phyloP scores from a whole-genome alignment of 345 rosid species.

The Xanthoceras sorbifolium region DNA sequence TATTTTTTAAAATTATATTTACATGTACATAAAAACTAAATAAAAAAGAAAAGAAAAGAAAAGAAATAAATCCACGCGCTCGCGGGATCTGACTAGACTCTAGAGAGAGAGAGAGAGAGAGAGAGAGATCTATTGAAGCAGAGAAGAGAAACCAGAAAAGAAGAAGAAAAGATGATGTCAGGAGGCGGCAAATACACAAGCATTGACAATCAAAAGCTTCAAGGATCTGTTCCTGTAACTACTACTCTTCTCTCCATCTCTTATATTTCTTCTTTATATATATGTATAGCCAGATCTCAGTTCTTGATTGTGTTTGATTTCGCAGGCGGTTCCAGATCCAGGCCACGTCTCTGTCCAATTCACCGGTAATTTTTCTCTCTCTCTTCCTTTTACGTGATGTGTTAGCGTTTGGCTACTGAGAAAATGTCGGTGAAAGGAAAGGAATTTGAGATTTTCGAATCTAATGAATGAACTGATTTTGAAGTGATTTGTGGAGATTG shows the following conservation, averaged over 20 bases:
- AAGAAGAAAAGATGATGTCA: slow-evolving; percentile 73
- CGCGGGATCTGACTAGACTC: not conserved
- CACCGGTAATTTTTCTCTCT: slow-evolving; percentile 45
- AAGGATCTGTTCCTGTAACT: slow-evolving; percentile 95
- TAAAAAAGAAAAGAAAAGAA: slow-evolving; percentile 1
- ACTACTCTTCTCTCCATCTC: not conserved
- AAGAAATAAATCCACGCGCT: not conserved
- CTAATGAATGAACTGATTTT: no score
- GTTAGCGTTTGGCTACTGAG: slow-evolving; percentile 22
- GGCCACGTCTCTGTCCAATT: slow-evolving; percentile 70
- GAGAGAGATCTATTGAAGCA: slow-evolving; percentile 22
- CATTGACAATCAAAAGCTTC: slow-evolving; percentile 81
- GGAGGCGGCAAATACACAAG: slow-evolving; percentile 93
- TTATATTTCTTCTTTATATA: not conserved
- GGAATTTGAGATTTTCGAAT: not conserved
- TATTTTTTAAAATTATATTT: no score
- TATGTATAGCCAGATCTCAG: slow-evolving; percentile 37
- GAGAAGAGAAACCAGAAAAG: not conserved
- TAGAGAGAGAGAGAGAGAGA: slow-evolving; percentile 5
- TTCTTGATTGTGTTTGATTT: slow-evolving; percentile 17
- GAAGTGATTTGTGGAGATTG: not conserved
- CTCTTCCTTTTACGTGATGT: slow-evolving; percentile 11
- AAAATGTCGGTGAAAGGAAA: slow-evolving; percentile 1
- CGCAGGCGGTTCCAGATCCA: slow-evolving; percentile 88
- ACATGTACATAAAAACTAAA: not conserved